Evolutionary conservation across 2,329 filamentous ascomycete genomes (phyloP), one percentile per base, ranked within the genome.

Genomic region (Verticillium klebahnii): DNA sequence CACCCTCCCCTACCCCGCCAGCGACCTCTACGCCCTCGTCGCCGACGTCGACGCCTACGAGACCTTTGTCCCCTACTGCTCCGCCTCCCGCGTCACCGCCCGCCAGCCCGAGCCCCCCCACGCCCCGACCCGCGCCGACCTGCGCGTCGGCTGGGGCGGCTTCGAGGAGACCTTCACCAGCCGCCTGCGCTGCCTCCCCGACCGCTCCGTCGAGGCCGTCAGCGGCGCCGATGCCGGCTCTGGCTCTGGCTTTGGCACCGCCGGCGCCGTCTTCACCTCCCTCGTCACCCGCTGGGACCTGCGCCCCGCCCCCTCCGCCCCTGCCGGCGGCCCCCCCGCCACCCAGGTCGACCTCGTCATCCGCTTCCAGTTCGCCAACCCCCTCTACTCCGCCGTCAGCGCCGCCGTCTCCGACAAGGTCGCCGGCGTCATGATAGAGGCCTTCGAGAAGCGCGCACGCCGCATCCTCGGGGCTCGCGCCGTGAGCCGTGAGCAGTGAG

Each of bases 21-120:
- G 76, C 5, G 80, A 86, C 1, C 87, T 99, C 68, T 99, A 95
- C 85, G 81, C 82, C 67, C 84, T 97, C 60, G 93, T 99, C 74
- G 88, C 93, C 77, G 92, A 97, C 75, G 88, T 99, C 66, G 86
- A 92, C 74, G 87, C 86, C 65, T 99, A 99, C 84, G 80, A 84
- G 40, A 74, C 81, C 67, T 99, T 98, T 81, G 86, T 99, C n/a
- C 95, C 95, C 12, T 97, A 96, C 83, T 96, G 94, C 78, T 84
- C 86, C 54, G 81, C 81, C 56, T 93, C 91, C 40, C 84, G 82
- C 64, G 92, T 98, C 50, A 97, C 92, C 1, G 81, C 82, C 62
- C 54, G 31, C 25, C 15, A 15, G 7, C 58, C 58, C 31, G 19
- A 31, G 12, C 80, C 85, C 70, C 64, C 77, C 31, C 71, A 77